phyloP scores from a whole-genome alignment of 225 moss, liverwort and hornwort genomes.

The Marchantia paleacea region DNA sequence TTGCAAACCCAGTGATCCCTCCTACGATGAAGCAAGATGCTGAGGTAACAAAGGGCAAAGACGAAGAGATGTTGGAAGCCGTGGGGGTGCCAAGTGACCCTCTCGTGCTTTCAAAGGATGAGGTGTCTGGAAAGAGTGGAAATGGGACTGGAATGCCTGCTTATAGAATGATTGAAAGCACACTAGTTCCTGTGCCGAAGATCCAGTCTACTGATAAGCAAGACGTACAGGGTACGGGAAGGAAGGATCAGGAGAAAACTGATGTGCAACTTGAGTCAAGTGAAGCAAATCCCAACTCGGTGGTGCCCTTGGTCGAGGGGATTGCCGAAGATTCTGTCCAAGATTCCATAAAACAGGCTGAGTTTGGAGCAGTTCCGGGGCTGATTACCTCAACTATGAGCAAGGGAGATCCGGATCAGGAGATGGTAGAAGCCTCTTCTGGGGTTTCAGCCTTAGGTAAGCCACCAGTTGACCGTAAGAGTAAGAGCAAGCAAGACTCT shows the following conservation, averaged over 20 bases:
- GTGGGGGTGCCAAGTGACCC: not conserved
- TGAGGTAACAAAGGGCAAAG: not conserved
- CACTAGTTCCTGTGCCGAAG: not conserved
- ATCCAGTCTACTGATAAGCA: not conserved
- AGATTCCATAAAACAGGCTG: not conserved
- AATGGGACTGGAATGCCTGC: not conserved
- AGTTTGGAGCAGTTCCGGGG: not conserved
- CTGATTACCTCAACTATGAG: not conserved
- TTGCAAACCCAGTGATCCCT: not conserved
- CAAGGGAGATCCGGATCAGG: not conserved
- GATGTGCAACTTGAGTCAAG: not conserved
- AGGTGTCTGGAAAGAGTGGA: not conserved
- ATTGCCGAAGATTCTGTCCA: not conserved
- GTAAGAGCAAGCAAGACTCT: not conserved
- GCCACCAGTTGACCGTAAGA: not conserved
- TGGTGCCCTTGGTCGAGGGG: not conserved
- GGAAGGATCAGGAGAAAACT: not conserved
- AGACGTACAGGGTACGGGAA: not conserved
- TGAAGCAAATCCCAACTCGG: not conserved
- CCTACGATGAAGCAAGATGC: not conserved
- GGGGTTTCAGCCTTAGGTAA: not conserved
- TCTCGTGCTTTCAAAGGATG: not conserved
- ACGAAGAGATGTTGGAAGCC: not conserved
- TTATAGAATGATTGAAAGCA: not conserved
- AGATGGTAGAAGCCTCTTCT: not conserved